These are phyloP conservation scores for Patellifolia procumbens DNA, from an alignment of 179 eudicot species.

Conservation along the genomic window DNA sequence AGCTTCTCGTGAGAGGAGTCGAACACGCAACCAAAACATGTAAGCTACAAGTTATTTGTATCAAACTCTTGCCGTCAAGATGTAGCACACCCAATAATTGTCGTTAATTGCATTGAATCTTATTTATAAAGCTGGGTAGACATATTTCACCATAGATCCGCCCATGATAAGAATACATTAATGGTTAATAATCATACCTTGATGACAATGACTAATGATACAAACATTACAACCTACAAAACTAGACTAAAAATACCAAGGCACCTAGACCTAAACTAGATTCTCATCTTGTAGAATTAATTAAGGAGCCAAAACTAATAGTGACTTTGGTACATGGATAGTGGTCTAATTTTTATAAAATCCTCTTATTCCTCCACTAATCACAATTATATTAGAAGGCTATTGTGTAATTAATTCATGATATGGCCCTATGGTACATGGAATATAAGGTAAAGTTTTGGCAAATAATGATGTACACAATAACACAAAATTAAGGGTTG, in stretches of 20 bases:
- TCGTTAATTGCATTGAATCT: too few species aligned
- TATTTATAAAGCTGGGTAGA: too few species aligned
- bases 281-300: slow-evolving; percentile 4
- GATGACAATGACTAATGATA: neutral
- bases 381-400: neutral
- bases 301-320: neutral
- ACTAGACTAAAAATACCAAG: neutral
- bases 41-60: too few species aligned
- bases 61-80: too few species aligned
- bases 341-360: neutral
- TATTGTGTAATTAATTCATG: neutral
- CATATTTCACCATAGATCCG: neutral
- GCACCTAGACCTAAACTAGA: neutral
- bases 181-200: too few species aligned
- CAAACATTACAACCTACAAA: slow-evolving; percentile 4
- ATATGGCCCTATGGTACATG: neutral
- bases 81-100: too few species aligned
- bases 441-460: slow-evolving; percentile 3
- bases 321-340: neutral
- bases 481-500: neutral
- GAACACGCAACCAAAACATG: too few species aligned
- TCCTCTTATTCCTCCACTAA: neutral
- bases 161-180: neutral
- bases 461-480: slow-evolving; percentile 7
- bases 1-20: too few species aligned